Evolutionary conservation across 176 grass and related monocot species (phyloP), one percentile per base, ranked within the genome.

Genomic region (Bothriochloa decipiens): DNA sequence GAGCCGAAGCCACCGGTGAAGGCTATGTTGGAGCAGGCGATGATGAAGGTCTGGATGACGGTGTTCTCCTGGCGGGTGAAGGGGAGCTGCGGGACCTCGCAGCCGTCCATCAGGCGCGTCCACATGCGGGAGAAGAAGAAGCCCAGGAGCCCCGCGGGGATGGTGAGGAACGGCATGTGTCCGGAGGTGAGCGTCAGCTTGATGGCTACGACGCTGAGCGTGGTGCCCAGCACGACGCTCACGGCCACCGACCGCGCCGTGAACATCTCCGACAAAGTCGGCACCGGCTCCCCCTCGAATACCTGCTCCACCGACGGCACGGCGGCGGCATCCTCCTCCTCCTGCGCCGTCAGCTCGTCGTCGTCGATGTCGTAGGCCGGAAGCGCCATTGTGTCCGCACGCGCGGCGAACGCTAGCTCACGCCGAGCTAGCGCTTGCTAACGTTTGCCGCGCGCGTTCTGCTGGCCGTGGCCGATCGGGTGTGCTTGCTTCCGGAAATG

Each of bases 141-240:
- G 36, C 83, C 86, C 1, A 94, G 80, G 11, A 94, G 83, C 16
- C 70, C 92, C 10, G 92, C 76, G 8, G 92, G 65, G 43, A 94
- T 70, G 62, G 82, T 78, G 42, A 94, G 84, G 15, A 77, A 70
- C 6, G 86, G 92, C 20, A 86, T 53, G 77, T 87, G 69, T 1
- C 83, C 86, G 0, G 89, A 73, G 39, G 83, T 84, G 70, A 94
- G 89, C 36, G 70, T 75, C 25, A 94, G 86, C 87, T 84, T 86
- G 86, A 94, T 91, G 47, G 82, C 60, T 64, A 94, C 79, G 28
- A 89, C 22, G 89, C 83, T 91, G 25, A 94, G 72, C 69, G 47
- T 61, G 52, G 57, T 55, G 32, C 89, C 86, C 6, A 94, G 77
- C 18, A 78, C 68, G 36, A 78, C 4, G 86, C 89, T 82, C 53